A percentile compares a stretch with the other conserved stretches of the same genome.
Conservation (phyloP, 768 basidiomycete species). For the Psilocybe tampanensis region DNA sequence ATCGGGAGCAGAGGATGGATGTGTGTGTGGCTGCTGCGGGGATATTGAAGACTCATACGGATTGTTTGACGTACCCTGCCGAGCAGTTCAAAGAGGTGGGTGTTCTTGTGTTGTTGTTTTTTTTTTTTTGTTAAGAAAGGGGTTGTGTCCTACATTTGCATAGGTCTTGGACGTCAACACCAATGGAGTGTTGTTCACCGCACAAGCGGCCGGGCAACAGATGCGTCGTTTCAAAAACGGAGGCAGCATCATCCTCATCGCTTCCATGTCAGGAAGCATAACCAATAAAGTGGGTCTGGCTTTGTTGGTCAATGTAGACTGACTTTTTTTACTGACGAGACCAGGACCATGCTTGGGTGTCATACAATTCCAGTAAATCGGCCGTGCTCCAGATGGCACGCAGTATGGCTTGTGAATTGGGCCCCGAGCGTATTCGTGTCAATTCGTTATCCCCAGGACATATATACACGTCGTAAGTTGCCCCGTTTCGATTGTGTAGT, state of each 20-base stretch:
- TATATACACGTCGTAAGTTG: constrained; percentile 66
- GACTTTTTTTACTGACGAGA: not conserved
- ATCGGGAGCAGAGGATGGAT: constrained; percentile 72
- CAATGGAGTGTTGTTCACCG: constrained; percentile 63
- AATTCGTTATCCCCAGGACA: constrained; percentile 79
- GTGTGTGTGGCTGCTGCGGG: constrained; percentile 81
- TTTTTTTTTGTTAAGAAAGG: not conserved
- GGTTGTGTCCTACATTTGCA: not conserved
- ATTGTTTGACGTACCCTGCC: constrained; percentile 68
- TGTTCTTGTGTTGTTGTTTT: not conserved
- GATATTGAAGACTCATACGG: constrained; percentile 58
- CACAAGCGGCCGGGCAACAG: constrained; percentile 65
- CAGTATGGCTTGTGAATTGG: constrained; percentile 83
- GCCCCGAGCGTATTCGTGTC: constrained; percentile 64
- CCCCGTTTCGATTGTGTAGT: not conserved
- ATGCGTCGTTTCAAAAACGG: constrained; percentile 55
- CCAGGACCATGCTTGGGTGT: constrained; percentile 74
- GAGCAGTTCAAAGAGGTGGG: constrained; percentile 63
- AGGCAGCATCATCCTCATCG: constrained; percentile 68
- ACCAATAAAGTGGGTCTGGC: constrained; percentile 59
- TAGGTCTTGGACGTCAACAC: constrained; percentile 73
- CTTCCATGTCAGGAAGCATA: constrained; percentile 71
- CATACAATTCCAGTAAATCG: constrained; percentile 78
- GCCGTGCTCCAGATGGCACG: constrained; percentile 81
- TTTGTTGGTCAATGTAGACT: not conserved